phyloP scores from a whole-genome alignment of 2,329 filamentous ascomycete genomes.

The Tolypocladium cylindrosporum region DNA sequence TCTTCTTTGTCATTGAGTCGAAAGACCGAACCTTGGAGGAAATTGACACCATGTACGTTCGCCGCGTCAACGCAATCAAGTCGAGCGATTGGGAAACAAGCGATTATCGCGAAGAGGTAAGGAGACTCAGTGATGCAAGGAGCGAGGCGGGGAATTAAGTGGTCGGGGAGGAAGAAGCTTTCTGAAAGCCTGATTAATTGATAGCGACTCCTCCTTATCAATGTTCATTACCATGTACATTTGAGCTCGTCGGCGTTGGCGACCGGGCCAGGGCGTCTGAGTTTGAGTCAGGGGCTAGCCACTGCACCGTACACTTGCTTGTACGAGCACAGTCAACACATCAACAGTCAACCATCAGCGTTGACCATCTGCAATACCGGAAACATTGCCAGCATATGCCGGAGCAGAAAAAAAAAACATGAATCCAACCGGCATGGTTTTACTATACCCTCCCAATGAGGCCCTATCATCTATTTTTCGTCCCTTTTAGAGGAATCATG shows the following conservation, averaged over 20 bases:
- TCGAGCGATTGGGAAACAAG: conserved; percentile 20
- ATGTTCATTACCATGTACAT: too few species aligned
- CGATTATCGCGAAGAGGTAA: conserved; percentile 2
- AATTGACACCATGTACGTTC: conserved; percentile 66
- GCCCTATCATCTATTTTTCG: conserved; percentile 18
- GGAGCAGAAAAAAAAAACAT: too few species aligned
- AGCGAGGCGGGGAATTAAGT: background rate
- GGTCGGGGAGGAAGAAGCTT: background rate
- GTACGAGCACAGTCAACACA: too few species aligned
- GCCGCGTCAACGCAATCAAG: conserved; percentile 37
- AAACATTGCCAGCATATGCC: too few species aligned
- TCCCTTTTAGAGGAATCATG: conserved; percentile 44
- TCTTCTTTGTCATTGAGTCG: conserved; percentile 67
- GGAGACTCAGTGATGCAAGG: background rate
- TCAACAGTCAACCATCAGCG: too few species aligned
- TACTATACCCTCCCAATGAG: too few species aligned
- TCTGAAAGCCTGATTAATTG: background rate
- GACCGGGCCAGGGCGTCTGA: too few species aligned
- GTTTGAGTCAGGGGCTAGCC: too few species aligned
- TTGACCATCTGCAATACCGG: too few species aligned
- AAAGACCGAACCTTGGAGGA: conserved; percentile 65
- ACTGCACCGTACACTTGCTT: too few species aligned
- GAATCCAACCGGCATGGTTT: too few species aligned
- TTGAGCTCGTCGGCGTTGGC: too few species aligned
- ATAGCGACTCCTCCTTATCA: background rate